Evolutionary conservation across 2,329 filamentous ascomycete species (phyloP).

Genomic region (Beauveria brongniartii): DNA sequence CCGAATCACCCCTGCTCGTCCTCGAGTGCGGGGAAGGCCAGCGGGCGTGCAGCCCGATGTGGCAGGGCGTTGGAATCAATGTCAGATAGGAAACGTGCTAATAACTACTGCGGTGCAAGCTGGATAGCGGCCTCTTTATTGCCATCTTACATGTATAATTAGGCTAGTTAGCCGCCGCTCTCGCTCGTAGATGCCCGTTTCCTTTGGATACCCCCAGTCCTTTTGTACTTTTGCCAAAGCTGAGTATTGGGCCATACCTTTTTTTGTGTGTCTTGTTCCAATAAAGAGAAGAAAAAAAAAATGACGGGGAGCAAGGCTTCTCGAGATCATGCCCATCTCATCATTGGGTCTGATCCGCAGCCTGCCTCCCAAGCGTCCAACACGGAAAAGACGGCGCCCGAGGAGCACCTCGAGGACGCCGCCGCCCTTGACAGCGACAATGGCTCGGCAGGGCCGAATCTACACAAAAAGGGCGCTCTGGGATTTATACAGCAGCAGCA

Average conservation of each 20-base stretch:
- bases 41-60: background rate
- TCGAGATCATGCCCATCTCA: background rate
- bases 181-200: background rate
- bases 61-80: background rate
- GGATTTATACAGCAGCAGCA: constrained; percentile 13
- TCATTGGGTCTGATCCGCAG: background rate
- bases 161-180: background rate
- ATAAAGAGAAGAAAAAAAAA: background rate
- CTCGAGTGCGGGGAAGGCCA: background rate
- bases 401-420: constrained; percentile 5
- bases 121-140: too few species aligned
- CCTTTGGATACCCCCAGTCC: too few species aligned
- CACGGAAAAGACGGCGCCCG: background rate
- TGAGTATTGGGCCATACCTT: too few species aligned
- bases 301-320: background rate
- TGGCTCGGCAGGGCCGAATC: background rate
- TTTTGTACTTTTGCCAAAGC: too few species aligned
- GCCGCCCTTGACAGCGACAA: background rate
- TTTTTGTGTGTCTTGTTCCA: background rate
- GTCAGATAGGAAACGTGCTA: background rate
- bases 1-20: background rate
- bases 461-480: constrained; percentile 8
- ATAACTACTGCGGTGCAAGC: background rate
- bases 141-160: background rate
- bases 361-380: background rate